phyloP scores from a whole-genome alignment of 2,329 filamentous ascomycete species.

The Penicillium corylophilum region DNA sequence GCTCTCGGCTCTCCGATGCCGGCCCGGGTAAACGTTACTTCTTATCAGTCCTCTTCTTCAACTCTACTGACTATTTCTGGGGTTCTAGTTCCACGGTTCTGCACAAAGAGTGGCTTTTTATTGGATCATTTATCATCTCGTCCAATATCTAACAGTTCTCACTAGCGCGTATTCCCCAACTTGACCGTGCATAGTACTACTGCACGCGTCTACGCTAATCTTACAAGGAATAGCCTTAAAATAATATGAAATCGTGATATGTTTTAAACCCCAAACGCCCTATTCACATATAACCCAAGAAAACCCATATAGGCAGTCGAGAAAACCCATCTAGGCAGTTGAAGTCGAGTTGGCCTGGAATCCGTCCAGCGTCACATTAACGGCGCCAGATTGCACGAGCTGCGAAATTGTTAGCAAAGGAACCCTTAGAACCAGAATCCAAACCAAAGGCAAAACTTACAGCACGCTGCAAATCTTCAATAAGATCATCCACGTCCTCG shows the following conservation, averaged over 20 bases:
- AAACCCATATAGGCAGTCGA: constrained; percentile 6
- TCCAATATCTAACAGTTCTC: not conserved
- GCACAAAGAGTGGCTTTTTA: no score
- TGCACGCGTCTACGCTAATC: not conserved
- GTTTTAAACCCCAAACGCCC: constrained; percentile 19
- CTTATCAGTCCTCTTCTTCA: not conserved
- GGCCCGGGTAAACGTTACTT: constrained; percentile 20
- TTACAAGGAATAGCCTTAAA: not conserved
- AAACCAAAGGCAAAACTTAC: constrained; percentile 63
- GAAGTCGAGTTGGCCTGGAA: constrained; percentile 61
- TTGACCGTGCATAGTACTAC: not conserved
- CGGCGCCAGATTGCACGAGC: constrained; percentile 92
- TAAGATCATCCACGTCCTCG: constrained; percentile 85
- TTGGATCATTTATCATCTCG: no score
- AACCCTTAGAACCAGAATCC: not conserved
- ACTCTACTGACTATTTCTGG: not conserved
- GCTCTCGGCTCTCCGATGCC: constrained; percentile 29
- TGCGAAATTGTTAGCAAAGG: constrained; percentile 35
- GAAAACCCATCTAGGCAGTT: constrained; percentile 6
- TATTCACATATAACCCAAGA: constrained; percentile 3
- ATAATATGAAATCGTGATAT: constrained; percentile 4
- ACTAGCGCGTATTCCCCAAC: not conserved
- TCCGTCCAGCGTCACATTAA: constrained; percentile 79
- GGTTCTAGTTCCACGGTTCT: no score
- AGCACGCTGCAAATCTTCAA: constrained; percentile 87